Conservation (phyloP, 2,329 filamentous ascomycete genomes). For the Penicillium sp. region DNA sequence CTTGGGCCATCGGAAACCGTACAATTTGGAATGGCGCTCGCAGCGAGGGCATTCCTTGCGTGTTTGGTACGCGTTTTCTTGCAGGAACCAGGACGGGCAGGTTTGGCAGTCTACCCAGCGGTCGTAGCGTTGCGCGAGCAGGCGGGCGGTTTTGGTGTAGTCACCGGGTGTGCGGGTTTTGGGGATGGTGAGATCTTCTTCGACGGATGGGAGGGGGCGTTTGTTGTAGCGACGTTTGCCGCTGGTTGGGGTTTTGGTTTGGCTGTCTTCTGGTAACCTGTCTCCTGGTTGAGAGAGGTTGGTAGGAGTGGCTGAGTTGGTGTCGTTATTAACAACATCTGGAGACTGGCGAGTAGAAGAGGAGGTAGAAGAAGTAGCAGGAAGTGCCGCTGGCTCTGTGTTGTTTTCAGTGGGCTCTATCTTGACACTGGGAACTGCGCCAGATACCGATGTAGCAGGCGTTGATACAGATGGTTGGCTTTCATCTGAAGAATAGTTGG, state of each 20-base stretch:
- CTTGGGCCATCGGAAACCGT: conserved; percentile 94
- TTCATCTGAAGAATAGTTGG: conserved; percentile 26
- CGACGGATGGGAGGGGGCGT: conserved; percentile 33
- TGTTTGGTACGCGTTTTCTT: conserved; percentile 82
- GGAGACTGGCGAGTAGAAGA: neutral
- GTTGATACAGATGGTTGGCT: conserved; percentile 29
- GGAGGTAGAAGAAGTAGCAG: neutral
- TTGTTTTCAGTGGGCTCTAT: conserved; percentile 14
- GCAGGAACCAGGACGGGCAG: conserved; percentile 78
- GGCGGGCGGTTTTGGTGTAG: conserved; percentile 73
- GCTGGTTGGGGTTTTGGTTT: conserved; percentile 18
- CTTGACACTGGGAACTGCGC: conserved; percentile 20
- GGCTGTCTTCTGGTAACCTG: conserved; percentile 15
- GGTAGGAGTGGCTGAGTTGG: neutral
- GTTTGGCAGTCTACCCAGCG: conserved; percentile 85
- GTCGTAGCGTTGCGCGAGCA: conserved; percentile 73
- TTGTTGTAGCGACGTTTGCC: conserved; percentile 23
- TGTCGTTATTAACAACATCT: neutral
- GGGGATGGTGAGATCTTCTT: conserved; percentile 27
- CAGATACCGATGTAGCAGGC: conserved; percentile 33
- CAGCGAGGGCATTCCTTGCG: conserved; percentile 83
- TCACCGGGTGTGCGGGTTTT: conserved; percentile 62
- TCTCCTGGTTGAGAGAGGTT: conserved; percentile 7
- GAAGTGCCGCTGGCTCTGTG: neutral
- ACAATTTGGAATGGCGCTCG: conserved; percentile 91